These are phyloP conservation scores for Kuraishia cidri DNA, from an alignment of 805 yeast species.

Conservation along the genomic window DNA sequence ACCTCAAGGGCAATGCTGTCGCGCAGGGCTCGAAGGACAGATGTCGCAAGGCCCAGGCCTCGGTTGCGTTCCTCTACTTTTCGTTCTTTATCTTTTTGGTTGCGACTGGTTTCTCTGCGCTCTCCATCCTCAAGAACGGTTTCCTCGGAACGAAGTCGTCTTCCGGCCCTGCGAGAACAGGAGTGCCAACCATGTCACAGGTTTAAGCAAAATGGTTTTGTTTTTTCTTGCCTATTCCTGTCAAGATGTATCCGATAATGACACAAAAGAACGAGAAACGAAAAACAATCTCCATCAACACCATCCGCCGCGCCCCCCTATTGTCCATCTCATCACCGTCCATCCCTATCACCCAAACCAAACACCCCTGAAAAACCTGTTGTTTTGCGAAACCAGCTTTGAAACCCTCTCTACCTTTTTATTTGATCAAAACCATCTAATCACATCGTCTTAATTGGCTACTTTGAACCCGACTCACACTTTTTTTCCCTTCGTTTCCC, in stretches of 20 bases:
- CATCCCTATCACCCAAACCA: no score
- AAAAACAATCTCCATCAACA: background rate
- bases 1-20: constrained; percentile 57
- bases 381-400: no score
- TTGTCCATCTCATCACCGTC: no score
- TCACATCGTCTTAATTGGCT: no score
- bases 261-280: no score
- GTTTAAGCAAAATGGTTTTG: constrained; percentile 35
- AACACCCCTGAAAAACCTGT: no score
- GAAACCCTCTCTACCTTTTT: no score
- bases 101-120: constrained; percentile 41
- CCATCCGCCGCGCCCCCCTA: no score
- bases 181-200: constrained; percentile 87
- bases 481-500: no score
- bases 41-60: constrained; percentile 93
- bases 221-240: background rate
- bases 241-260: background rate
- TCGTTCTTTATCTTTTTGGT: constrained; percentile 68
- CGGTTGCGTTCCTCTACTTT: constrained; percentile 77
- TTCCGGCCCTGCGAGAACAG: constrained; percentile 56
- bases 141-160: constrained; percentile 44
- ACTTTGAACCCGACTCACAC: no score
- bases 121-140: constrained; percentile 47
- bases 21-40: constrained; percentile 72
- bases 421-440: no score